These are phyloP conservation scores for Pezicula carpinea DNA, from an alignment of 2,329 filamentous ascomycete genomes.

Conservation along the genomic window DNA sequence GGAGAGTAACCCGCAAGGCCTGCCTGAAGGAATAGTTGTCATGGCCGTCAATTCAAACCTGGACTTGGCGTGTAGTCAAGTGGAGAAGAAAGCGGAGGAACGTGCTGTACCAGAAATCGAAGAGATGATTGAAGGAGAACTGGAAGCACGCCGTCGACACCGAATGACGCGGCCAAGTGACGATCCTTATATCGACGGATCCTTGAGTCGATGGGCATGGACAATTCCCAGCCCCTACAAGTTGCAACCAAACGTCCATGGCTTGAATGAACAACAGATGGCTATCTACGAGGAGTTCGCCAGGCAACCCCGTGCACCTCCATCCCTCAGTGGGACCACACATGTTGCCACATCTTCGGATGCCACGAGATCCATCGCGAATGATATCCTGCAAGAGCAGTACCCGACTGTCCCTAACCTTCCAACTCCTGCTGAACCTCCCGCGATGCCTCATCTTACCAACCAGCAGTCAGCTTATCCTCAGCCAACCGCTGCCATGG, in stretches of 20 bases:
- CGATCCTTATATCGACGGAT: constrained; percentile 78
- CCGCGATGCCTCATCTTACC: constrained; percentile 43
- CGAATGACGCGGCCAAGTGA: constrained; percentile 64
- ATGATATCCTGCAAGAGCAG: constrained; percentile 60
- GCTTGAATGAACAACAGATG: constrained; percentile 86
- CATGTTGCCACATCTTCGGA: constrained; percentile 57
- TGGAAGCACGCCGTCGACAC: constrained; percentile 74
- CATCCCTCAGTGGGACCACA: constrained; percentile 48
- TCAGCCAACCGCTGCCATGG: constrained; percentile 42
- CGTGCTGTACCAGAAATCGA: constrained; percentile 93
- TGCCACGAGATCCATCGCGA: constrained; percentile 55
- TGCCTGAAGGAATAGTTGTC: constrained; percentile 91
- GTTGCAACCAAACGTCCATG: constrained; percentile 64
- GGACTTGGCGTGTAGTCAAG: constrained; percentile 86
- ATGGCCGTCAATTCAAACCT: constrained; percentile 99
- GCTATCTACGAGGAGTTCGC: constrained; percentile 97
- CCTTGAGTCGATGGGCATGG: constrained; percentile 84
- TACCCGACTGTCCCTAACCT: constrained; percentile 53
- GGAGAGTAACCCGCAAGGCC: constrained; percentile 63
- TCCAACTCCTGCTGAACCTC: constrained; percentile 55
- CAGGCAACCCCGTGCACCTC: constrained; percentile 66
- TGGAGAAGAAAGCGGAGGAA: constrained; percentile 93
- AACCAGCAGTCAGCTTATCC: constrained; percentile 52
- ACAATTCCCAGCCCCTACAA: constrained; percentile 94
- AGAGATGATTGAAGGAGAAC: constrained; percentile 77